A percentile compares a stretch with the other conserved stretches of the same genome.
Conservation (phyloP, 495 filamentous ascomycete species). For the Cetradonia linearis region DNA sequence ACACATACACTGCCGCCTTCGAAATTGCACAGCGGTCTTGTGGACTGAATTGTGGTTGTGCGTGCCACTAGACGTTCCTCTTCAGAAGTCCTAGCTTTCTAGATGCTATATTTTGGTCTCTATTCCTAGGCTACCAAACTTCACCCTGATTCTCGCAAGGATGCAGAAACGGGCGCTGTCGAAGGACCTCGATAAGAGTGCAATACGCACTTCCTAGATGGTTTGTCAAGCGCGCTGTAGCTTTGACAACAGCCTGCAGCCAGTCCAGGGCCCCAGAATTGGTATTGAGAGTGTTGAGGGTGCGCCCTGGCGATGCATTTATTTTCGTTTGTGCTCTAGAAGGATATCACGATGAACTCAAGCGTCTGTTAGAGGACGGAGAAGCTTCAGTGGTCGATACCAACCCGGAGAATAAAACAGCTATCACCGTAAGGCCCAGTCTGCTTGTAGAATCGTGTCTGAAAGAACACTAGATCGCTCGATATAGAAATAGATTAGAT, state of each 20-base stretch:
- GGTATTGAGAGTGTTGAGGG: constrained; percentile 1
- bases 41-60: neutral
- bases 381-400: constrained; percentile 14
- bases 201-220: constrained; percentile 11
- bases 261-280: constrained; percentile 10
- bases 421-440: neutral
- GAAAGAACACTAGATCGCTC: neutral
- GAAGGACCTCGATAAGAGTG: neutral
- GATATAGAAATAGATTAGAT: accelerated
- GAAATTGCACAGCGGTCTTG: neutral
- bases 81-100: neutral
- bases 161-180: constrained; percentile 2
- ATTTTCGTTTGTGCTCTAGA: neutral
- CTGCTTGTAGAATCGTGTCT: neutral
- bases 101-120: constrained; percentile 1
- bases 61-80: neutral
- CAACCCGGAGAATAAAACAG: neutral
- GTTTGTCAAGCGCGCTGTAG: constrained; percentile 4
- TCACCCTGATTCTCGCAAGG: neutral
- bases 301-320: neutral
- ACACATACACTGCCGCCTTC: neutral
- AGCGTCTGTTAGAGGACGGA: neutral
- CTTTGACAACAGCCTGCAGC: neutral
- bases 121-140: constrained; percentile 5
- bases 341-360: neutral